Conservation (phyloP, 768 basidiomycete genomes). For the Astraeus odoratus region DNA sequence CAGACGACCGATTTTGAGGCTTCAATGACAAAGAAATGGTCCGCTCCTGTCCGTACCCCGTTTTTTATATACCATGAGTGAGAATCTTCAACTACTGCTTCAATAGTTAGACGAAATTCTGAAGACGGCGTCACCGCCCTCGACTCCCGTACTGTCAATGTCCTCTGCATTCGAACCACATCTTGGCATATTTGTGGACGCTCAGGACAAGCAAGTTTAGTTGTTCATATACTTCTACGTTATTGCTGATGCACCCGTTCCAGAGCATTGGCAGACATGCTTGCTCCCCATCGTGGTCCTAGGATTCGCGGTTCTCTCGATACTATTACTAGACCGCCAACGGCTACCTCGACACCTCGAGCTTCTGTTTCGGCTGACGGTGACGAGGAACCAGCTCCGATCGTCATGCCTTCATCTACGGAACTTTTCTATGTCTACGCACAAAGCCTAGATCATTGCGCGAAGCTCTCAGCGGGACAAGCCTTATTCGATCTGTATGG, state of each 20-base stretch:
- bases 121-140: slow-evolving; percentile 42
- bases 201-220: slow-evolving; percentile 83
- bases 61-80: slow-evolving; percentile 6
- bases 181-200: slow-evolving; percentile 90
- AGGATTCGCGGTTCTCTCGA: slow-evolving; percentile 68
- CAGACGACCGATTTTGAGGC: slow-evolving; percentile 85
- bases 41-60: slow-evolving; percentile 47
- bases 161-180: slow-evolving; percentile 90
- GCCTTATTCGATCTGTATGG: slow-evolving; percentile 75
- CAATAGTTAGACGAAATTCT: slow-evolving; percentile 61
- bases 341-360: slow-evolving; percentile 25
- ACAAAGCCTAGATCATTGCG: slow-evolving; percentile 91
- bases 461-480: slow-evolving; percentile 79
- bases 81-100: not conserved
- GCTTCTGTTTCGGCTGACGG: slow-evolving; percentile 34
- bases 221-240: not conserved
- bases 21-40: slow-evolving; percentile 77
- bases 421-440: slow-evolving; percentile 97
- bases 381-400: slow-evolving; percentile 42
- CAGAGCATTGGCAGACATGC: slow-evolving; percentile 87
- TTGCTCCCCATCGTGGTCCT: slow-evolving; percentile 65
- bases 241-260: not conserved
- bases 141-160: slow-evolving; percentile 56
- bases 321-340: slow-evolving; percentile 24
- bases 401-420: slow-evolving; percentile 87